Evolutionary conservation across 1,284 basidiomycete species (phyloP).

Genomic region (Marasmius oreades): DNA sequence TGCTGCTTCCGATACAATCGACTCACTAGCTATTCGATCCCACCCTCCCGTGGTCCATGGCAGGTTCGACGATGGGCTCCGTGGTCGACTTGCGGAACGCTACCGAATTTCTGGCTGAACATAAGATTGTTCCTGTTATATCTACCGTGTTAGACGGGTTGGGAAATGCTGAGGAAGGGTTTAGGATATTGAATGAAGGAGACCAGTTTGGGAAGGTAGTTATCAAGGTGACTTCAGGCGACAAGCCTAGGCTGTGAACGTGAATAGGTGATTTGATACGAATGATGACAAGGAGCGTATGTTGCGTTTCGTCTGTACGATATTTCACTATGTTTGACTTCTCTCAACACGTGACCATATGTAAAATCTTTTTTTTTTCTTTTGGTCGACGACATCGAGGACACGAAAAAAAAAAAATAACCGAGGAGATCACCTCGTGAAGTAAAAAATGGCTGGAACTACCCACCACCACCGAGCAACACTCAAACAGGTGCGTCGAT

Average conservation of each 20-base stretch:
- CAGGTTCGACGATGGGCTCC: slow-evolving; percentile 87
- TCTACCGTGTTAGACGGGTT: slow-evolving; percentile 73
- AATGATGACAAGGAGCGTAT: too few species aligned
- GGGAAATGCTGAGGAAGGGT: slow-evolving; percentile 67
- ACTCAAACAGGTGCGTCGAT: slow-evolving; percentile 71
- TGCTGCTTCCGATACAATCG: not conserved
- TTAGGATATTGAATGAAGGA: slow-evolving; percentile 59
- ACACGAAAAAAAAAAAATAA: too few species aligned
- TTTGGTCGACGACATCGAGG: too few species aligned
- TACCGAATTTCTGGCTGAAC: slow-evolving; percentile 65
- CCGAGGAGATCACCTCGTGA: too few species aligned
- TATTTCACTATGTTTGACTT: too few species aligned
- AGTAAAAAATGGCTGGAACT: slow-evolving; percentile 31
- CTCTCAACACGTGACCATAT: too few species aligned
- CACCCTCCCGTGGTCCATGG: slow-evolving; percentile 8
- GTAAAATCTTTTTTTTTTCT: too few species aligned
- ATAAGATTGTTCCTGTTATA: slow-evolving; percentile 71
- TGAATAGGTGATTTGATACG: not conserved
- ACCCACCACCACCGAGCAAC: slow-evolving; percentile 70
- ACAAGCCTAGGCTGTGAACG: not conserved
- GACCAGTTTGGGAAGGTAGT: slow-evolving; percentile 79
- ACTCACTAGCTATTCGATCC: not conserved
- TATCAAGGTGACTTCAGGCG: not conserved
- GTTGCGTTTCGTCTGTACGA: too few species aligned
- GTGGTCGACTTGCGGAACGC: slow-evolving; percentile 69